Conservation (phyloP, 768 basidiomycete genomes). For the Leccinellum rugosiceps region DNA sequence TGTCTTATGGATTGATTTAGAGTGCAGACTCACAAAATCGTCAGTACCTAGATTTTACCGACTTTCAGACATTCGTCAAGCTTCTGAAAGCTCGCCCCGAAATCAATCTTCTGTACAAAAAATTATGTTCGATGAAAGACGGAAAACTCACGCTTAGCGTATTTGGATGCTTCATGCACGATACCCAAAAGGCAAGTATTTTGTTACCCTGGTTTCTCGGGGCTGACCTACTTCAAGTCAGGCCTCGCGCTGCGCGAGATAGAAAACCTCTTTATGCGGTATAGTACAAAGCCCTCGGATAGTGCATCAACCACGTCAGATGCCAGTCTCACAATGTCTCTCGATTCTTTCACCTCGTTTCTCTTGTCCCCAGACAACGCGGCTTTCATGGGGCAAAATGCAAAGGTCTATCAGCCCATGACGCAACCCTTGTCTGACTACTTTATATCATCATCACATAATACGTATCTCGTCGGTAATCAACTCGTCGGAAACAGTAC, state of each 20-base stretch:
- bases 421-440: constrained; percentile 84
- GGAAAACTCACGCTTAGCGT: constrained; percentile 35
- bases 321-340: constrained; percentile 34
- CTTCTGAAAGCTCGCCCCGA: constrained; percentile 83
- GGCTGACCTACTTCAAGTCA: constrained; percentile 31
- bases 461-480: constrained; percentile 86
- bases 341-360: constrained; percentile 74
- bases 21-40: constrained; percentile 55
- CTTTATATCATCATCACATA: constrained; percentile 86
- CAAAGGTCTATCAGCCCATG: constrained; percentile 77
- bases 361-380: constrained; percentile 79
- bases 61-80: constrained; percentile 82
- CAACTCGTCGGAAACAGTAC: constrained; percentile 88
- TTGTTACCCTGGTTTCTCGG: background rate
- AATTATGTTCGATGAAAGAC: constrained; percentile 29
- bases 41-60: constrained; percentile 68
- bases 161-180: constrained; percentile 52
- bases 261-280: constrained; percentile 35
- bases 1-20: constrained; percentile 34
- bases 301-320: background rate
- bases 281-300: constrained; percentile 19
- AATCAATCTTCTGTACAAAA: constrained; percentile 60
- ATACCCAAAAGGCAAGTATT: constrained; percentile 46
- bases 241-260: constrained; percentile 34
- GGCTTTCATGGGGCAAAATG: constrained; percentile 50